Percentiles rank a stretch among this genome's conserved stretches.
Evolutionary conservation across 2,329 filamentous ascomycete genomes (phyloP).

Genomic region (Purpureocillium takamizusanense): DNA sequence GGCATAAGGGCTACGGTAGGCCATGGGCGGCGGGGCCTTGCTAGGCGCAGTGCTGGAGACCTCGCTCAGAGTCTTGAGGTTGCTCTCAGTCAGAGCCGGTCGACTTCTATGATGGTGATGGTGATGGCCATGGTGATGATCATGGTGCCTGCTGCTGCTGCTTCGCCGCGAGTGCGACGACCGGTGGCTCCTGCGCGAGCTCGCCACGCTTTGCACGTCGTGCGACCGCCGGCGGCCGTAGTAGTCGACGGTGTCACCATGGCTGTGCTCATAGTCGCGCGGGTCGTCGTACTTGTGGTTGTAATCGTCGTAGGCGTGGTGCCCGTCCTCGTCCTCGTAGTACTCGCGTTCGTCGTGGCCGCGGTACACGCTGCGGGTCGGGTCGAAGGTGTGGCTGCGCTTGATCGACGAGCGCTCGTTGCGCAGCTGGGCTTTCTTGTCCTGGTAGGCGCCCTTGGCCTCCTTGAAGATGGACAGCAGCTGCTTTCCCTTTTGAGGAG

Average conservation of each 20-base stretch:
- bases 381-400: slow-evolving; percentile 51
- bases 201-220: slow-evolving; percentile 23
- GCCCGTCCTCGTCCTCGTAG: slow-evolving; percentile 16
- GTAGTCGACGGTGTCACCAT: slow-evolving; percentile 18
- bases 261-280: slow-evolving; percentile 21
- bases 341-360: slow-evolving; percentile 1
- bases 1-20: slow-evolving; percentile 27
- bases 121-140: slow-evolving; percentile 16
- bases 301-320: too few species aligned
- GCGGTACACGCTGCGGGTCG: slow-evolving; percentile 10
- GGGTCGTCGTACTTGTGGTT: slow-evolving; percentile 18
- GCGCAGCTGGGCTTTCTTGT: slow-evolving; percentile 76
- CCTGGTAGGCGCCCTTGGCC: slow-evolving; percentile 77
- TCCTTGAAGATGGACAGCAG: slow-evolving; percentile 87
- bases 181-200: slow-evolving; percentile 32
- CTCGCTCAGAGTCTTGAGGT: slow-evolving; percentile 45
- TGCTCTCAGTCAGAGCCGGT: slow-evolving; percentile 39
- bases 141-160: background rate
- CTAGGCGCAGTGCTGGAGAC: slow-evolving; percentile 40
- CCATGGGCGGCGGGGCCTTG: slow-evolving; percentile 27
- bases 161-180: slow-evolving; percentile 21
- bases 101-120: slow-evolving; percentile 20
- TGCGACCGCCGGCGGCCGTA: slow-evolving; percentile 21
- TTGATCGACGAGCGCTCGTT: slow-evolving; percentile 47
- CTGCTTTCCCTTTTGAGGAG: slow-evolving; percentile 64